Conservation (phyloP, 2,329 filamentous ascomycete species). For the Ceratocystis lukuohia region DNA sequence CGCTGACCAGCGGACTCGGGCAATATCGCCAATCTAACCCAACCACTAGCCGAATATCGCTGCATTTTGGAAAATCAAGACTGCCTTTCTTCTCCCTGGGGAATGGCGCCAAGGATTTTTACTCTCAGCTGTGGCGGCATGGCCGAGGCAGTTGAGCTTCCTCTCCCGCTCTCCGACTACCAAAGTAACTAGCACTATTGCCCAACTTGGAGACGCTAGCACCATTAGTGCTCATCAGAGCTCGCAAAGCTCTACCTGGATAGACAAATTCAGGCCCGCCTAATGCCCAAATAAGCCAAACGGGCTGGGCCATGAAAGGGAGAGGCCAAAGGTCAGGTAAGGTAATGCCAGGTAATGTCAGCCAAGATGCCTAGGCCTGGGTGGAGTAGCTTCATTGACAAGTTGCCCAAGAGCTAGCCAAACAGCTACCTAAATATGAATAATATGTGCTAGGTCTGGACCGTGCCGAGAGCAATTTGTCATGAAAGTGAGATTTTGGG, state of each 20-base stretch:
- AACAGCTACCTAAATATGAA: too few relatives aligned
- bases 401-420: too few relatives aligned
- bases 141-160: background rate
- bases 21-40: background rate
- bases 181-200: background rate
- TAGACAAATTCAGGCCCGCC: background rate
- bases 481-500: too few relatives aligned
- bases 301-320: background rate
- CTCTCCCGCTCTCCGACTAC: background rate
- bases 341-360: too few relatives aligned
- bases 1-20: background rate
- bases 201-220: background rate
- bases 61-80: background rate
- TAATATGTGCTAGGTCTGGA: too few relatives aligned
- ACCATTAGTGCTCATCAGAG: background rate
- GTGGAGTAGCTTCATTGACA: too few relatives aligned
- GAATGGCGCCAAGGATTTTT: slow-evolving; percentile 3
- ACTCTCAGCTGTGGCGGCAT: background rate
- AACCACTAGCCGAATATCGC: background rate
- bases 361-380: too few relatives aligned
- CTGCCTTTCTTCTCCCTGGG: background rate
- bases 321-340: background rate
- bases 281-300: background rate
- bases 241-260: background rate
- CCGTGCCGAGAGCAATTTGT: too few relatives aligned